These are phyloP conservation scores for Barnettozyma hawaiiensis DNA, from an alignment of 1,139 yeast genomes.

Conservation along the genomic window DNA sequence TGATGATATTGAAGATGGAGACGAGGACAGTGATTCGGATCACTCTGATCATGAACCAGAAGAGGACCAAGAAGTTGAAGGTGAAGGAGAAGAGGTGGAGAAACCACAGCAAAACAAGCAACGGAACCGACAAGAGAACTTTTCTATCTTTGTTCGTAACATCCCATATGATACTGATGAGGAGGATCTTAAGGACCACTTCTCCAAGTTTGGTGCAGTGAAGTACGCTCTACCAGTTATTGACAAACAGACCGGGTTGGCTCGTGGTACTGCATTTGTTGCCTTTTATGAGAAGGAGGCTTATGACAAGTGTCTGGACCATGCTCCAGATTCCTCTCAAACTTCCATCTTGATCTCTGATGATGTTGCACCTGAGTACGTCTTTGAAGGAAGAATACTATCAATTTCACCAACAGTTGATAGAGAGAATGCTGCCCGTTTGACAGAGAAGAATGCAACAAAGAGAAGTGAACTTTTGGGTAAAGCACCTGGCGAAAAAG, in stretches of 20 bases:
- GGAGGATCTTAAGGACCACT: slow-evolving; percentile 73
- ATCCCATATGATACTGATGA: slow-evolving; percentile 92
- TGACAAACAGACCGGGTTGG: slow-evolving; percentile 78
- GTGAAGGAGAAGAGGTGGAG: slow-evolving; percentile 32
- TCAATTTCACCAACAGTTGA: slow-evolving; percentile 83
- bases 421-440: slow-evolving; percentile 72
- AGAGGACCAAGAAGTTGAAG: slow-evolving; percentile 32
- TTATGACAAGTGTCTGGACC: slow-evolving; percentile 60
- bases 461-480: slow-evolving; percentile 76
- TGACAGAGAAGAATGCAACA: slow-evolving; percentile 67
- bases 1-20: slow-evolving; percentile 29
- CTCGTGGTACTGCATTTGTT: slow-evolving; percentile 94
- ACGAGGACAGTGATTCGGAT: slow-evolving; percentile 29
- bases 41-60: slow-evolving; percentile 31
- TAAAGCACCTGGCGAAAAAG: slow-evolving; percentile 72
- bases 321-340: slow-evolving; percentile 74
- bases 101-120: slow-evolving; percentile 35
- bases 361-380: slow-evolving; percentile 84
- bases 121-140: slow-evolving; percentile 61
- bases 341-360: slow-evolving; percentile 85
- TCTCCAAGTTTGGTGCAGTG: slow-evolving; percentile 77
- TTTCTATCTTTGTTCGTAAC: slow-evolving; percentile 77
- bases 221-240: slow-evolving; percentile 90
- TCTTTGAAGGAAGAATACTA: slow-evolving; percentile 86
- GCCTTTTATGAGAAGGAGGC: slow-evolving; percentile 66